These are phyloP conservation scores for Berkeleyomyces rouxiae DNA, from an alignment of 2,329 filamentous ascomycete species.

Conservation along the genomic window DNA sequence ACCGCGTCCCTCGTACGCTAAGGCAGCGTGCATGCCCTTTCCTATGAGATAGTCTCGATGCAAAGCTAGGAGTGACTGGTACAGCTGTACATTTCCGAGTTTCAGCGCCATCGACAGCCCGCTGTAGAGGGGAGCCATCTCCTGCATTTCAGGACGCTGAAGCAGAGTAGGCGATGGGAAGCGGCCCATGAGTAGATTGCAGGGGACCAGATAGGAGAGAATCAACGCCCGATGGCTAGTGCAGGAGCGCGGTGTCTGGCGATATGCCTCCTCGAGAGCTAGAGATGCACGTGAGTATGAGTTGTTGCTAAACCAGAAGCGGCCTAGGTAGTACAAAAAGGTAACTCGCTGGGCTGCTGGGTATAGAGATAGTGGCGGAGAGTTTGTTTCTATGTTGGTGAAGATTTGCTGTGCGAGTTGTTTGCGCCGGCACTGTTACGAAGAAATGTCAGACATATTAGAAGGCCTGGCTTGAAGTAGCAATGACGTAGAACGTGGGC, in stretches of 20 bases:
- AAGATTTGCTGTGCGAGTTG: slow-evolving; percentile 78
- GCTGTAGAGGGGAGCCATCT: slow-evolving; percentile 48
- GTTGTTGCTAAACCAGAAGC: slow-evolving; percentile 72
- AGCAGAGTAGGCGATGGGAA: slow-evolving; percentile 57
- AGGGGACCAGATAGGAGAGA: slow-evolving; percentile 66
- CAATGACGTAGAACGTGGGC: not conserved
- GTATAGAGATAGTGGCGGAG: slow-evolving; percentile 65
- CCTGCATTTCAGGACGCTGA: slow-evolving; percentile 49
- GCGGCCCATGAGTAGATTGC: slow-evolving; percentile 69
- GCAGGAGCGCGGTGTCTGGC: slow-evolving; percentile 45
- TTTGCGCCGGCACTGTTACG: slow-evolving; percentile 55
- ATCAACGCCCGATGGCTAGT: slow-evolving; percentile 62
- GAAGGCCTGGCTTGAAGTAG: not conserved
- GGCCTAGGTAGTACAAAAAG: slow-evolving; percentile 85
- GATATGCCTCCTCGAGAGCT: slow-evolving; percentile 64
- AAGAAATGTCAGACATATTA: slow-evolving; percentile 12
- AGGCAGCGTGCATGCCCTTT: slow-evolving; percentile 57
- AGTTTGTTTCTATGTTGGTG: slow-evolving; percentile 68
- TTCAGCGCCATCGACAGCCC: slow-evolving; percentile 59
- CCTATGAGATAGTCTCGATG: slow-evolving; percentile 58
- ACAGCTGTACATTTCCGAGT: slow-evolving; percentile 56
- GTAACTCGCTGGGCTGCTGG: slow-evolving; percentile 77
- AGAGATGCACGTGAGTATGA: slow-evolving; percentile 64
- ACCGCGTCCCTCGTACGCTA: slow-evolving; percentile 62
- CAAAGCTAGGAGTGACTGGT: slow-evolving; percentile 49